Base-by-base conservation (phyloP, 768 basidiomycete genomes). In the Termitomyces sp. region DNA sequence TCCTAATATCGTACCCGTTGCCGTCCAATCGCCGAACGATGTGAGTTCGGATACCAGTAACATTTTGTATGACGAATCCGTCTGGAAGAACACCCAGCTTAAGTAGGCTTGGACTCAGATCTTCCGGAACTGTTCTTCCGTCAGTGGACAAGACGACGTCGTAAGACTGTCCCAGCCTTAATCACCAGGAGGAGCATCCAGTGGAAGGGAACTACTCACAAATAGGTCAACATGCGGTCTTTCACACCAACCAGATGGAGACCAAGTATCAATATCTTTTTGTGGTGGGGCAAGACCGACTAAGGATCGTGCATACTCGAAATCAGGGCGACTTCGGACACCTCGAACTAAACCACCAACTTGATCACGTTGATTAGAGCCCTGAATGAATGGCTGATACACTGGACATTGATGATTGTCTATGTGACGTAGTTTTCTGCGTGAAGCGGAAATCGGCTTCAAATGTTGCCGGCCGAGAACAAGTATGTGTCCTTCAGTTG, bases 401-500 rank as follows among this genome's bases (percentile, higher is more conserved):
- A 73, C 77, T 4, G 90, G 89, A 65, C 96, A 98, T 65, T 87
- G 86, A 27, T 87, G 82, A 56, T 72, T 81, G 63, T 89, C 84
- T 27, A 83, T 76, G 23, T 80, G 78, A 19, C 90, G 84, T 59
- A 84, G 71, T 61, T 81, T 81, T 64, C 81, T 80, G 17, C 85
- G 82, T 4, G 81, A 72, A 32, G 81, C 60, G n/a, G 89, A 84
- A 37, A 82, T 72, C 8, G 82, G 80, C 59, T 76, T 81, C 29
- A 89, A 74, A 49, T 82, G 75, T 45, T 81, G 65, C 38, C 64
- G 69, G 1, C 83, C 84, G 19, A 97, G 79, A 11, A 79, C 78
- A 43, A 99, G 76, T 25, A 93, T 80, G 67, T 99, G 97, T 0
- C 96, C 97, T 70, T 98, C 97, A 1, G 97, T 99, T 6, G 95